Base-by-base conservation (phyloP, 768 basidiomycete genomes). In the Pleurotus sapidus region DNA sequence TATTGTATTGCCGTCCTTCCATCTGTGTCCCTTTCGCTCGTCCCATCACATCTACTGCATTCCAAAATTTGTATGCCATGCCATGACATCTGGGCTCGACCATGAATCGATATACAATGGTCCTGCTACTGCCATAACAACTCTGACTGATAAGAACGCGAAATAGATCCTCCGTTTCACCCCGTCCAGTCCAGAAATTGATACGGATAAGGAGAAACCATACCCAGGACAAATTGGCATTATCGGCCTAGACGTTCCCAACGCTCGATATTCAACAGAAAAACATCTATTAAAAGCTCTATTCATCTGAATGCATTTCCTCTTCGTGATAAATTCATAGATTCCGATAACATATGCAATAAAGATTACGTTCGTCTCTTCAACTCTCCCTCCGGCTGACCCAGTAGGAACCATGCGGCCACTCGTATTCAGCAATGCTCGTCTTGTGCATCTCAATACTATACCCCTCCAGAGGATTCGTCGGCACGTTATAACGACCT, bases 371-470 rank as follows among this genome's bases (percentile, higher is more conserved):
- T 34, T 34, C 30, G 30, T 34, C 30, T 4, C 50, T 46, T 64
- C 37, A 58, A 58, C 51, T 47, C 17, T n/a, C n/a, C 24, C 51
- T 14, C 42, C 51, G 37, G 39, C 75, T 70, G 48, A 70, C 73
- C 93, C 93, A 95, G 71, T 94, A 94, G 4, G 83, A 76, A 4
- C 95, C 95, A 62, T 83, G 77, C 5, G 95, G 95, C 85, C 85
- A 98, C 65, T 91, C 85, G 67, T 81, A 98, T 64, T 90, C 84
- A 11, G 82, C 83, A 63, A 96, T 93, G 61, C 91, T 91, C 54
- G 83, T 68, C 61, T 86, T 81, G 68, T 84, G 79, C 87, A 98
- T 95, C 74, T 95, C 90, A 68, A 97, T 95, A 62, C 93, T 88
- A 72, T 94, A 93, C 1, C 94, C 94, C 64, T 91, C 93, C 15